Base-by-base conservation (phyloP, 1,284 basidiomycete species). In the Inonotus obliquus region DNA sequence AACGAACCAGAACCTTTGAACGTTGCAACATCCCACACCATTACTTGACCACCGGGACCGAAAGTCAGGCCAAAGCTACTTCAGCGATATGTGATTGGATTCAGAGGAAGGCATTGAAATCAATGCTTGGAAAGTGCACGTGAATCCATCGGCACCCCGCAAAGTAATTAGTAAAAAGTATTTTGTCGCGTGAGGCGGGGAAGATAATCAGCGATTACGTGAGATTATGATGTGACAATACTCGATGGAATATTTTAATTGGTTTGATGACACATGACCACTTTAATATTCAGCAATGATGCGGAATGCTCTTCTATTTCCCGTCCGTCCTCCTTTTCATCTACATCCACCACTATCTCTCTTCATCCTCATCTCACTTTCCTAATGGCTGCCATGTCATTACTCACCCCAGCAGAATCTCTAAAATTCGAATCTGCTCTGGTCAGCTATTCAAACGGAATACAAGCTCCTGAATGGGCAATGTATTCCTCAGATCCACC, bases 381-480 rank as follows among this genome's bases (percentile, higher is more conserved):
- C 48, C 23, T 2, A 25, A 58, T 62, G 61, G 61, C 56, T 2
- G 56, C 58, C 19, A 78, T 77, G 77, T 72, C 78, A 17, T 69
- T 84, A 38, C 74, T 84, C 65, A 78, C 81, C 2, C 78, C 79
- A 52, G 73, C 76, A 25, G 81, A 83, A 70, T 72, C 81, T 14
- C 73, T 75, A 66, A 79, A 77, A 37, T 79, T 83, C 69, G 75
- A 81, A 70, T 75, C 78, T 62, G 84, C 84, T 69, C 79, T 83
- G 65, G 71, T 78, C 65, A 79, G 82, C 67, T 70, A 76, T 57
- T 68, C 75, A 47, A 73, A 77, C 55, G 72, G 72, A 56, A 67
- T 71, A 62, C 70, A 37, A 13, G 55, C 75, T 13, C 63, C 67
- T 17, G 72, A 74, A 65, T 75, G 75, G 75, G 68, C 67, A 59